A percentile compares a stretch with the other conserved stretches of the same genome.
Conservation (phyloP, 2,329 filamentous ascomycete genomes). For the Xylaria arbuscula region DNA sequence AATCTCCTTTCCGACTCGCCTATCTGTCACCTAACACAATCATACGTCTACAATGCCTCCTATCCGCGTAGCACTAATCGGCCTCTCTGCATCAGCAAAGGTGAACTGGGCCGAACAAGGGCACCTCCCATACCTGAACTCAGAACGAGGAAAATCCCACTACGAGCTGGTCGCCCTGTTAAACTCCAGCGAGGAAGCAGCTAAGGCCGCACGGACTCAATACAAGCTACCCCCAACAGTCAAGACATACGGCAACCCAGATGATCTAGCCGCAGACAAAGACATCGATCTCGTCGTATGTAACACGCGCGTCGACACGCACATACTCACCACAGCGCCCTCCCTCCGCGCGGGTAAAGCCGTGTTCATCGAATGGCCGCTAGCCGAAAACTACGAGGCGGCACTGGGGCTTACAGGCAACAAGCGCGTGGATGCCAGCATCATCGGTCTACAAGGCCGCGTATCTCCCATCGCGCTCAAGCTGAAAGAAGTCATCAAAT, state of each 20-base stretch:
- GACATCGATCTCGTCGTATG: slow-evolving; percentile 67
- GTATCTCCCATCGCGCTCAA: slow-evolving; percentile 58
- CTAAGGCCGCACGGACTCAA: slow-evolving; percentile 55
- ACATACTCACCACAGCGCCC: slow-evolving; percentile 58
- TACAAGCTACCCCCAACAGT: slow-evolving; percentile 57
- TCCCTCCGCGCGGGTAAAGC: slow-evolving; percentile 63
- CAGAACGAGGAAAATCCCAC: slow-evolving; percentile 54
- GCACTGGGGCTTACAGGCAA: slow-evolving; percentile 56
- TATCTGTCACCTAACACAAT: neutral
- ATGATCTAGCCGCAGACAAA: slow-evolving; percentile 59
- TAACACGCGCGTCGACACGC: slow-evolving; percentile 64
- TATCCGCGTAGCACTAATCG: slow-evolving; percentile 68
- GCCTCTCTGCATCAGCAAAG: slow-evolving; percentile 64
- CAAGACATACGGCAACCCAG: slow-evolving; percentile 62
- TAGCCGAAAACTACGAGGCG: slow-evolving; percentile 57
- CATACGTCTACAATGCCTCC: slow-evolving; percentile 59
- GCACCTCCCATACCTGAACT: slow-evolving; percentile 70
- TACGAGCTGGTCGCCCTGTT: slow-evolving; percentile 64
- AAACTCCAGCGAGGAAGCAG: slow-evolving; percentile 61
- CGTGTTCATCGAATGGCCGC: slow-evolving; percentile 69
- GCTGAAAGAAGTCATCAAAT: slow-evolving; percentile 57
- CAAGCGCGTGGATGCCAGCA: slow-evolving; percentile 51
- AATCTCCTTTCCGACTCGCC: neutral
- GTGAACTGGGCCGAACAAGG: slow-evolving; percentile 65
- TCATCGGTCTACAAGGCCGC: slow-evolving; percentile 65